Base-by-base conservation (phyloP, 2,329 filamentous ascomycete species). In the Mycosphaerella sp. region DNA sequence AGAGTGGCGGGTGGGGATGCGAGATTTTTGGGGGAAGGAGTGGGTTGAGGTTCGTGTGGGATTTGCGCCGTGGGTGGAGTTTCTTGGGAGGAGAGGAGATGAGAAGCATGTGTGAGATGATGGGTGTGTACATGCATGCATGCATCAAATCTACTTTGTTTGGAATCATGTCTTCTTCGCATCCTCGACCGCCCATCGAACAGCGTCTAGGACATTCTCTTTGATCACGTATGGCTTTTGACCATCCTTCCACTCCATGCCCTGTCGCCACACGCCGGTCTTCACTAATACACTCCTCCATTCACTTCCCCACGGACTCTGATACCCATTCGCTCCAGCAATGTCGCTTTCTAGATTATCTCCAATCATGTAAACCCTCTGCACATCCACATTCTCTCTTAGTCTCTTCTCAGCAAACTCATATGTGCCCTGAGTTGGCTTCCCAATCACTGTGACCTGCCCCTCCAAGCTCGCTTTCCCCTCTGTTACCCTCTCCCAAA, bases 311-410 rank as follows among this genome's bases (percentile, higher is more conserved):
- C 78, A 70, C 3, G 77, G 72, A 56, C 85, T 87, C 40, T 73
- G 64, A 64, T 86, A 95, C 41, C 79, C 77, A 66, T 95, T 95
- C 16, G 88, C 90, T 5, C 93, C 93, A 4, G 81, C 75, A 59
- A 98, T 95, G 67, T 98, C 93, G 60, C 86, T 93, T 65, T 88
- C 88, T 4, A 74, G 74, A 52, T 76, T 77, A 51, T 77, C 74
- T 1, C 93, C 93, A 37, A 97, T 80, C 91, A 97, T 97, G 70
- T 95, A 97, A 9, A 97, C 89, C 39, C 78, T 79, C 62, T 77
- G 75, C 49, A 72, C 18, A 80, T 53, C 13, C 70, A 65, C 17
- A 10, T 34, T 6, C 52, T 71, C 71, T 47, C 80, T 71, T 45
- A 97, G 74, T 45, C 87, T 78, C 44, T 80, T 76, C 71, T 96